Base-by-base conservation (phyloP, 306 rosid genomes). In the Cicer cuneatum region DNA sequence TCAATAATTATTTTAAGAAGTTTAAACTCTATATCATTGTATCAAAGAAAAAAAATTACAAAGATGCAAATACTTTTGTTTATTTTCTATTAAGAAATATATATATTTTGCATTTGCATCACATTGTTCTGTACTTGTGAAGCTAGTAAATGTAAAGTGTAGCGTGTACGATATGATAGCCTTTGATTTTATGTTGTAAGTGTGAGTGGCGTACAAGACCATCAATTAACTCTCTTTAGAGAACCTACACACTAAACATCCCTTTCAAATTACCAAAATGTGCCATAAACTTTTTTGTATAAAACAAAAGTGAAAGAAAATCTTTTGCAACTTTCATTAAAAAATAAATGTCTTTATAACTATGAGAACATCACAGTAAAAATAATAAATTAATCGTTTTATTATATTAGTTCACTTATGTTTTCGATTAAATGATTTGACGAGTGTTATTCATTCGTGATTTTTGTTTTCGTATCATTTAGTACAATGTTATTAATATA, bases 91-190 rank as follows among this genome's bases (percentile, higher is more conserved):
- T 0, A 54, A 66, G 4, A 3, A 29, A 29, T 3, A 29, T 0
- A 29, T 3, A 3, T 29, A 3, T 5, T 29, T 29, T 29, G 35
- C 35, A 11, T 19, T 72, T 2, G 24, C 37, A 46, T 64, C 1
- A n/a, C 8, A 42, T 41, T 48, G 42, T 64, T 35, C 1, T 19
- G 38, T 81, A 38, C 52, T 66, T 33, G 65, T 78, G 65, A 82
- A 82, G 82, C 62, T 58, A 1, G 39, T 15, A 14, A 14, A 24
- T 39, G n/a, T 13, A 29, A 71, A 69, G 78, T 78, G 71, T 81
- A 78, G 89, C 92, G 87, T 87, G 87, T 39, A 85, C 80, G 85
- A 62, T 58, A 70, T 69, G 71, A 78, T 38, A 60, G 77, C 3
- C 35, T 29, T 5, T 29, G 35, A 29, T 29, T 29, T 29, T 29